Evolutionary conservation across 345 rosid genomes (phyloP).

Genomic region (Syzygium jambos): DNA sequence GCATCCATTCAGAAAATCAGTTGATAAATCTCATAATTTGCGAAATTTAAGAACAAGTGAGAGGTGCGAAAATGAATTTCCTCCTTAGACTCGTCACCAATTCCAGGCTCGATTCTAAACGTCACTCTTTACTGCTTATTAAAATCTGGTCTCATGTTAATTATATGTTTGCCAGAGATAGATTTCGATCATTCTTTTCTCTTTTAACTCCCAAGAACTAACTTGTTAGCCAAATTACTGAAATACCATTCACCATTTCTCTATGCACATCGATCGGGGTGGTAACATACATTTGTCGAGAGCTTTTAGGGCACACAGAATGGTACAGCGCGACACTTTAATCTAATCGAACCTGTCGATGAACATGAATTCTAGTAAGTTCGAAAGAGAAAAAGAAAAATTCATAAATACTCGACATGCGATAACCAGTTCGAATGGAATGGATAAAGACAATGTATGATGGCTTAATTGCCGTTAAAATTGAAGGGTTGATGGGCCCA

Average conservation of each 20-base stretch:
- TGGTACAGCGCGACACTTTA: background rate
- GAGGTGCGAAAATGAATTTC: background rate
- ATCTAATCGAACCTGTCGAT: background rate
- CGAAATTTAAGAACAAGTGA: rapidly evolving
- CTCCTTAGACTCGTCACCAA: background rate
- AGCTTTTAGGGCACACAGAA: background rate
- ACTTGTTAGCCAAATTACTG: background rate
- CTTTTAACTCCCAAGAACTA: background rate
- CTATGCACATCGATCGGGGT: rapidly evolving
- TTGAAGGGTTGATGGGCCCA: background rate
- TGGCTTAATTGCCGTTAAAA: background rate
- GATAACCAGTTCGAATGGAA: background rate
- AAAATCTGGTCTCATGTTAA: background rate
- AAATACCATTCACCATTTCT: background rate
- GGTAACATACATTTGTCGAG: background rate
- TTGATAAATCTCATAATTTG: background rate
- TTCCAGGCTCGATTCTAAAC: background rate
- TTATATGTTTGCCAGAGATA: background rate
- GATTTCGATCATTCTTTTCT: background rate
- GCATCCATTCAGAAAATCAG: rapidly evolving
- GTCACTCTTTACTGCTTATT: background rate
- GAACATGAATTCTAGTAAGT: background rate
- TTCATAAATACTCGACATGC: background rate
- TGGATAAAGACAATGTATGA: background rate
- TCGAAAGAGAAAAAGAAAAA: background rate